These are phyloP conservation scores for Alternaria postmessia DNA, from an alignment of 2,329 filamentous ascomycete genomes.

Conservation along the genomic window DNA sequence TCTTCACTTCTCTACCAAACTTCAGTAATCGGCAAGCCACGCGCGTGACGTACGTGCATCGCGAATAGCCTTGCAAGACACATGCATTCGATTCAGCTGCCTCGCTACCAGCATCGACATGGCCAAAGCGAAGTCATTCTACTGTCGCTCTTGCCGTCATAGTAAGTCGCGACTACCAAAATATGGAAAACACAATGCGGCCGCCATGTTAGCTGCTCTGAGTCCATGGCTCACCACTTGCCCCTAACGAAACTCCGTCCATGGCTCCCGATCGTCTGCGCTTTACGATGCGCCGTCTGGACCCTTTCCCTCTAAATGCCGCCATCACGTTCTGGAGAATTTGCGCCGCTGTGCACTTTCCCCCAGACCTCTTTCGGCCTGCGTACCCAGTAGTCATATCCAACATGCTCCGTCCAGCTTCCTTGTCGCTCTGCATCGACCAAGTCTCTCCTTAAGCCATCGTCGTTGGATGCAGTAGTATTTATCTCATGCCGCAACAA, in stretches of 20 bases:
- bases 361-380: constrained; percentile 17
- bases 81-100: neutral
- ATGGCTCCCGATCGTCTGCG: constrained; percentile 20
- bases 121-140: neutral
- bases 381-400: constrained; percentile 21
- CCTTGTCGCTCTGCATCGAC: constrained; percentile 21
- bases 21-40: neutral
- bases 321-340: constrained; percentile 7
- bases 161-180: constrained; percentile 19
- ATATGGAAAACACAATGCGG: constrained; percentile 14
- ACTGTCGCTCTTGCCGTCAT: constrained; percentile 17
- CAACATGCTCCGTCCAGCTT: constrained; percentile 19
- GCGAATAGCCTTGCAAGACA: neutral
- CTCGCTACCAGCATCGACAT: neutral
- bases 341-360: constrained; percentile 33
- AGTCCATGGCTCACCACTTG: constrained; percentile 11
- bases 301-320: constrained; percentile 28
- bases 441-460: constrained; percentile 41
- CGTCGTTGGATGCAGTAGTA: constrained; percentile 44
- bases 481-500: constrained; percentile 49
- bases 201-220: constrained; percentile 8
- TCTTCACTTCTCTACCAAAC: neutral
- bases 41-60: neutral
- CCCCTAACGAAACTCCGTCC: constrained; percentile 8
- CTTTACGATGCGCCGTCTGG: constrained; percentile 24